Conservation (phyloP, 176 grass and related monocot species). For the Urochloa ruziziensis region DNA sequence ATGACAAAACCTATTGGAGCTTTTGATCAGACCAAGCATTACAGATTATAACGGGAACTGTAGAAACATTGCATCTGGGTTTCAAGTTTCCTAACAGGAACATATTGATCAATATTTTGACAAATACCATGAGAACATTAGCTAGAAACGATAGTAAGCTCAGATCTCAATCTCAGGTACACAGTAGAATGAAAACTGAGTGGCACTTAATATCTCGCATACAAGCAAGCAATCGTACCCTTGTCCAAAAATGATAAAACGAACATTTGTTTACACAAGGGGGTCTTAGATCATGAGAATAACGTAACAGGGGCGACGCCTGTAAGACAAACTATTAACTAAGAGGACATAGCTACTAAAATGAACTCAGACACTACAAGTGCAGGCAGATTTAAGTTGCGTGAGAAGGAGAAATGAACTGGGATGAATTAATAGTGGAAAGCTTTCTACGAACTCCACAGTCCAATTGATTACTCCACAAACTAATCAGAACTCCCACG, state of each 20-base stretch:
- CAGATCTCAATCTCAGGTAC: slow-evolving; percentile 13
- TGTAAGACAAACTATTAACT: not conserved
- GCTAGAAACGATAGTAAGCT: not conserved
- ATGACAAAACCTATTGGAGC: not conserved
- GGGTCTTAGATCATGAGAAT: not conserved
- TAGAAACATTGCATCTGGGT: not conserved
- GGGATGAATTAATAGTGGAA: not conserved
- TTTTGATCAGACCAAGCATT: not conserved
- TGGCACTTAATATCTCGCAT: not conserved
- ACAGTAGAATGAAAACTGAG: not conserved
- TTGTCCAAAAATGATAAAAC: not conserved
- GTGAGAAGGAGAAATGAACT: not conserved
- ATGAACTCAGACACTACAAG: not conserved
- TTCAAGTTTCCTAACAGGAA: not conserved
- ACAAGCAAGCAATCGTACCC: not conserved
- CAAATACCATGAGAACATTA: not conserved
- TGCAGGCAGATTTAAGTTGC: not conserved
- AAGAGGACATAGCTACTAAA: slow-evolving; percentile 1
- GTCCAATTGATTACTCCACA: not conserved
- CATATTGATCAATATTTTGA: not conserved
- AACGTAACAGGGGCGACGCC: not conserved
- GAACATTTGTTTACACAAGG: not conserved
- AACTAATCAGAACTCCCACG: not conserved
- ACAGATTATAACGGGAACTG: not conserved
- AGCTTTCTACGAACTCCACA: not conserved